A percentile compares a stretch with the other conserved stretches of the same genome.
Conservation (phyloP, 176 grass and related monocot genomes). For the Canna indica region DNA sequence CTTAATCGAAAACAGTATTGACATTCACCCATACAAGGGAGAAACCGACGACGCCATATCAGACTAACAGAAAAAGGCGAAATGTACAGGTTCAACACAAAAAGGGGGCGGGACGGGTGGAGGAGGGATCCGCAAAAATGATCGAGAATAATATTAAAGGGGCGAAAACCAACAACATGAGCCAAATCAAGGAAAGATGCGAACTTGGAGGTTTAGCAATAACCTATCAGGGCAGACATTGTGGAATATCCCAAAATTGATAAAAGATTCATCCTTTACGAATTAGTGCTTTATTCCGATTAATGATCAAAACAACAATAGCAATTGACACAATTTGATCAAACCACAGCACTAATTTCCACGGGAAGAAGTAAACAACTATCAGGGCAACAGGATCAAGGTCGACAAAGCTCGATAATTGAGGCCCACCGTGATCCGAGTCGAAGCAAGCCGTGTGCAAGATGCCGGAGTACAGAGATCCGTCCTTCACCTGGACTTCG, state of each 20-base stretch:
- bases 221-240: background rate
- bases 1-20: background rate
- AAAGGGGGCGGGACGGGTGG: too few relatives aligned
- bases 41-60: background rate
- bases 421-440: constrained; percentile 38
- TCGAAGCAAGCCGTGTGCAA: constrained; percentile 83
- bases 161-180: background rate
- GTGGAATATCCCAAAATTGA: background rate
- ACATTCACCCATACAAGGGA: background rate
- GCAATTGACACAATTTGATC: background rate
- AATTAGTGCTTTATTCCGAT: background rate
- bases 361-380: background rate
- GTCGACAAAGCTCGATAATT: background rate
- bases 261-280: background rate
- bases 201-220: too few relatives aligned
- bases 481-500: constrained; percentile 84
- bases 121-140: too few relatives aligned
- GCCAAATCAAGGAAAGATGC: too few relatives aligned
- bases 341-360: background rate
- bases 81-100: too few relatives aligned
- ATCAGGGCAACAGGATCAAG: background rate
- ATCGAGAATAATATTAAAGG: too few relatives aligned
- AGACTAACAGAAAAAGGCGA: background rate
- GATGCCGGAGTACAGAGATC: constrained; percentile 85
- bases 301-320: background rate